Conservation (phyloP, 306 rosid species). For the Acacia crassicarpa region DNA sequence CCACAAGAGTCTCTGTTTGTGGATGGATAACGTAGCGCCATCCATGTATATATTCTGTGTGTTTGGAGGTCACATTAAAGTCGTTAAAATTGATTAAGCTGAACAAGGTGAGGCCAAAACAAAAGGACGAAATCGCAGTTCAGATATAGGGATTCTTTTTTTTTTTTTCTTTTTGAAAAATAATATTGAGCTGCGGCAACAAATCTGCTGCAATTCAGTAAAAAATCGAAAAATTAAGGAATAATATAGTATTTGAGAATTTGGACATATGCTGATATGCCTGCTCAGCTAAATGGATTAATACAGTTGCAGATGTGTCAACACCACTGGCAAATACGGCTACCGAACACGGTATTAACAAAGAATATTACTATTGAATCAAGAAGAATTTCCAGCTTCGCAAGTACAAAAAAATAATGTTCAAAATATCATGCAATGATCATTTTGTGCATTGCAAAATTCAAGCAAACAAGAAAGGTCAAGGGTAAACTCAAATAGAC, state of each 20-base stretch:
- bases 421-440: background rate
- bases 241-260: background rate
- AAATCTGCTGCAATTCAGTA: background rate
- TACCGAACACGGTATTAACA: conserved; percentile 54
- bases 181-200: background rate
- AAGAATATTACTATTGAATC: conserved; percentile 6
- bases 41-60: background rate
- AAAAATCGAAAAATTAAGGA: background rate
- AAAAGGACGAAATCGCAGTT: no score
- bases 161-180: no score
- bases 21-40: background rate
- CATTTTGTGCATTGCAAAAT: background rate
- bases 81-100: no score
- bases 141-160: no score
- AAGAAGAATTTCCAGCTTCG: background rate
- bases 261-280: conserved; percentile 40
- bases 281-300: conserved; percentile 93
- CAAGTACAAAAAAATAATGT: background rate
- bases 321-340: conserved; percentile 93
- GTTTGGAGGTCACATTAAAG: background rate
- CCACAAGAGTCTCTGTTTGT: background rate
- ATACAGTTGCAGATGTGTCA: conserved; percentile 91
- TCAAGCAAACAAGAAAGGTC: background rate
- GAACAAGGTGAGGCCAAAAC: no score
- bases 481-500: background rate